A percentile compares a stretch with the other conserved stretches of the same genome.
phyloP scores from a whole-genome alignment of 2,329 filamentous ascomycete species.

The Tricladium varicosporioides region DNA sequence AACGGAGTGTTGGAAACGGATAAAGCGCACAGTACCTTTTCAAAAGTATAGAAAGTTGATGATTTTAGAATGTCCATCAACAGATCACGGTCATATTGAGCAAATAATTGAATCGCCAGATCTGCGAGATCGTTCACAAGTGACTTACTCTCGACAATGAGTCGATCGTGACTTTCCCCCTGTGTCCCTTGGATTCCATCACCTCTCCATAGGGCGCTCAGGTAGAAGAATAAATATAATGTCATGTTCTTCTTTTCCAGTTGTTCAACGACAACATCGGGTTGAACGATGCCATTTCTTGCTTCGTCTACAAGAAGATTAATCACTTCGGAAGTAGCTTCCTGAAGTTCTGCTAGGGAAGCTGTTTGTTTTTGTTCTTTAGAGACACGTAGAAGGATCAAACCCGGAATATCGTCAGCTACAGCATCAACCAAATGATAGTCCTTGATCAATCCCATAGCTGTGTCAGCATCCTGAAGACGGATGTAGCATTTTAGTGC shows the following conservation, averaged over 20 bases:
- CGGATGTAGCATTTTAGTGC: constrained; percentile 86
- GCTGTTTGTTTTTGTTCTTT: constrained; percentile 66
- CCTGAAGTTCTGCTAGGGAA: constrained; percentile 68
- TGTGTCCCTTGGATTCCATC: constrained; percentile 58
- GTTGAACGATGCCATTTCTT: constrained; percentile 79
- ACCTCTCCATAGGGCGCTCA: constrained; percentile 81
- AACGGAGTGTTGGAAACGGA: constrained; percentile 7
- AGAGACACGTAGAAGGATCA: constrained; percentile 83
- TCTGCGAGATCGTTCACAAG: constrained; percentile 87
- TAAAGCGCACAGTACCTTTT: constrained; percentile 48
- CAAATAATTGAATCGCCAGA: constrained; percentile 81
- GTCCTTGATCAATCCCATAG: constrained; percentile 81
- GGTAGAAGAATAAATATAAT: constrained; percentile 88
- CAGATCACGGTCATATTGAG: constrained; percentile 73
- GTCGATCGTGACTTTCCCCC: constrained; percentile 53
- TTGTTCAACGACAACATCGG: constrained; percentile 75
- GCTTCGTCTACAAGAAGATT: constrained; percentile 87
- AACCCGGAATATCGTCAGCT: constrained; percentile 82
- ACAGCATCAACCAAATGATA: constrained; percentile 89
- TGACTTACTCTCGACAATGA: constrained; percentile 58
- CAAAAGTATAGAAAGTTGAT: constrained; percentile 85
- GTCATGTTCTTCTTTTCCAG: constrained; percentile 65
- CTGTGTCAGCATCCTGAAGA: constrained; percentile 86
- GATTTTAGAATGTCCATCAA: constrained; percentile 85
- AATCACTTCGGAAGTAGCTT: constrained; percentile 79